phyloP scores from a whole-genome alignment of 495 filamentous ascomycete genomes.

The Acidiella bohemica region DNA sequence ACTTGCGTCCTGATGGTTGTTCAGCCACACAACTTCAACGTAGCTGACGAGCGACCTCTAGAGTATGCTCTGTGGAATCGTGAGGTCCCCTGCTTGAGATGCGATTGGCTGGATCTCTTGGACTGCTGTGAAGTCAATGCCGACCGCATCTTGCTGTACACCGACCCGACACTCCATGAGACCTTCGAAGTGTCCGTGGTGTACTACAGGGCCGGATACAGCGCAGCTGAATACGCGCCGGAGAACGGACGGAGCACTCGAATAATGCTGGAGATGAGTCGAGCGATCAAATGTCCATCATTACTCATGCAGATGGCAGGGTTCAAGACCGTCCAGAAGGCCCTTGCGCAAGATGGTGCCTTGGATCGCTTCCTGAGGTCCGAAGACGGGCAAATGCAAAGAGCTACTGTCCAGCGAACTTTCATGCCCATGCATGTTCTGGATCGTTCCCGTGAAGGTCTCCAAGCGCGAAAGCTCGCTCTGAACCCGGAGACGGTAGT shows the following conservation, averaged over 20 bases:
- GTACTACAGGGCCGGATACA: conserved; percentile 21
- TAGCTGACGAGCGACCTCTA: conserved; percentile 21
- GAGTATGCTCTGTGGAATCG: conserved; percentile 19
- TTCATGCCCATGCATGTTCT: conserved; percentile 17
- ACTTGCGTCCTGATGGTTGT: conserved; percentile 19
- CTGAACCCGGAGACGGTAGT: not conserved
- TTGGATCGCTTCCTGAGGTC: conserved; percentile 14
- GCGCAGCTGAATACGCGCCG: conserved; percentile 9
- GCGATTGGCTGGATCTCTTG: conserved; percentile 14
- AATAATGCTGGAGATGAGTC: conserved; percentile 10
- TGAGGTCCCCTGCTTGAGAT: conserved; percentile 13
- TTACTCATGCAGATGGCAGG: conserved; percentile 13
- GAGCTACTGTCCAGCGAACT: conserved; percentile 1
- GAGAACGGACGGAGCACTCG: conserved; percentile 1
- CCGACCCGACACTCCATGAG: not conserved
- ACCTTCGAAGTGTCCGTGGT: conserved; percentile 17
- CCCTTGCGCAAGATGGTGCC: conserved; percentile 12
- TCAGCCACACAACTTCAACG: conserved; percentile 22
- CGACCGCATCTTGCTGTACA: conserved; percentile 5
- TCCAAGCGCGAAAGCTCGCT: conserved; percentile 1
- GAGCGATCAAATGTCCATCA: conserved; percentile 21
- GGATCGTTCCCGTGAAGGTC: conserved; percentile 9
- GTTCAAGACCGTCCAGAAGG: conserved; percentile 21
- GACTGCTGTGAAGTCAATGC: not conserved
- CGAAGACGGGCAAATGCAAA: not conserved